Percentiles rank a stretch among this genome's conserved stretches.
Evolutionary conservation across 805 yeast genomes (phyloP).

Genomic region (Wickerhamomyces sydowiorum): DNA sequence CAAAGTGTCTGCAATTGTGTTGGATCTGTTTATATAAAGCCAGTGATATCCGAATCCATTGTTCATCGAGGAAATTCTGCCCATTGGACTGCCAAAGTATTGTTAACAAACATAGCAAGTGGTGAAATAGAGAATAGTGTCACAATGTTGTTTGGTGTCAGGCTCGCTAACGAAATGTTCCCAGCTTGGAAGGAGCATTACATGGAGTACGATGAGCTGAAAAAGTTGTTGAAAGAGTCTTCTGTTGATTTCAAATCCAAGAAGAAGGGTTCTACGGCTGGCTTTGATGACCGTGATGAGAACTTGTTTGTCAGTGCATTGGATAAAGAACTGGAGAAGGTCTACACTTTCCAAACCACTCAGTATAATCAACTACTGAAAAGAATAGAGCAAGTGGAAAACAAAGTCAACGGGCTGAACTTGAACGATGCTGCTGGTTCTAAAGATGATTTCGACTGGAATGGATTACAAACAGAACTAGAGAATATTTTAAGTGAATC

Average conservation of each 20-base stretch:
- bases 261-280: slow-evolving; percentile 19
- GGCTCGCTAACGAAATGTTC: slow-evolving; percentile 73
- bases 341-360: slow-evolving; percentile 62
- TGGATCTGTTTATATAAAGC: no score
- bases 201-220: slow-evolving; percentile 58
- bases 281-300: slow-evolving; percentile 72
- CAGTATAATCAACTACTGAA: slow-evolving; percentile 66
- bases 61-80: no score
- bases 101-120: no score
- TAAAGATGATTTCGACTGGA: slow-evolving; percentile 46
- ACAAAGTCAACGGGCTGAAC: slow-evolving; percentile 35
- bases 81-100: no score
- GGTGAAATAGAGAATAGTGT: neutral
- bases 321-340: slow-evolving; percentile 71
- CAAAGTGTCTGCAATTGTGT: no score
- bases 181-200: slow-evolving; percentile 84
- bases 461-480: slow-evolving; percentile 55
- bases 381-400: slow-evolving; percentile 59
- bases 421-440: slow-evolving; percentile 23
- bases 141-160: slow-evolving; percentile 79
- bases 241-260: slow-evolving; percentile 30
- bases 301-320: slow-evolving; percentile 58
- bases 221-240: slow-evolving; percentile 65
- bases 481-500: slow-evolving; percentile 73
- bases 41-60: no score